These are phyloP conservation scores for Erythrobasidium hasegawianum DNA, from an alignment of 1,284 basidiomycete species.

Conservation along the genomic window DNA sequence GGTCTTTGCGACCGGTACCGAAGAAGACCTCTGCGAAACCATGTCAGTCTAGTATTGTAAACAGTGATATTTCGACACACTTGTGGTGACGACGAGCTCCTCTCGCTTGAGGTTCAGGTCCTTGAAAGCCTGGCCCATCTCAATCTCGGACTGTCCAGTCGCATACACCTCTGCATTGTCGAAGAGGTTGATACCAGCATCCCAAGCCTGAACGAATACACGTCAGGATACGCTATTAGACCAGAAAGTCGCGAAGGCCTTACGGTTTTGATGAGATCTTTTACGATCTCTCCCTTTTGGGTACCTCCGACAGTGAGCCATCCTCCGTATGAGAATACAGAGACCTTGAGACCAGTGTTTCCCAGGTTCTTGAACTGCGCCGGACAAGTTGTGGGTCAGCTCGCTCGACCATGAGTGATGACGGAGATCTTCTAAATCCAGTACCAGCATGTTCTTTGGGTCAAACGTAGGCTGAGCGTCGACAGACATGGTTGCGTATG, in stretches of 20 bases:
- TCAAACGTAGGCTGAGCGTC: slow-evolving; percentile 24
- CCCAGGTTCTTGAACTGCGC: slow-evolving; percentile 17
- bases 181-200: slow-evolving; percentile 35
- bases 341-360: slow-evolving; percentile 26
- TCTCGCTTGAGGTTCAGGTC: slow-evolving; percentile 49
- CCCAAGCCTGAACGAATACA: slow-evolving; percentile 2
- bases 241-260: not conserved
- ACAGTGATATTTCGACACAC: slow-evolving; percentile 56
- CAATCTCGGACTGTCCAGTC: slow-evolving; percentile 35
- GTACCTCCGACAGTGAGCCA: slow-evolving; percentile 31
- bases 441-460: slow-evolving; percentile 12
- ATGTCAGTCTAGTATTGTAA: slow-evolving; percentile 35
- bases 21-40: slow-evolving; percentile 49
- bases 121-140: slow-evolving; percentile 47
- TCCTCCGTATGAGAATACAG: slow-evolving; percentile 34
- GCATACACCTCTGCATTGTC: slow-evolving; percentile 35
- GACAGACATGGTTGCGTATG: slow-evolving; percentile 21
- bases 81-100: slow-evolving; percentile 51
- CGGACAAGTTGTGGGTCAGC: not conserved
- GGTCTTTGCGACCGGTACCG: slow-evolving; percentile 44
- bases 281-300: slow-evolving; percentile 30
- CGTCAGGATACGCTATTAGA: too few relatives aligned
- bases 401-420: not conserved
- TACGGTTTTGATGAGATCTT: slow-evolving; percentile 35
- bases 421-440: too few relatives aligned